Evolutionary conservation across 2,329 filamentous ascomycete genomes (phyloP), one percentile per base, ranked within the genome.

Genomic region (Didymella sp.): DNA sequence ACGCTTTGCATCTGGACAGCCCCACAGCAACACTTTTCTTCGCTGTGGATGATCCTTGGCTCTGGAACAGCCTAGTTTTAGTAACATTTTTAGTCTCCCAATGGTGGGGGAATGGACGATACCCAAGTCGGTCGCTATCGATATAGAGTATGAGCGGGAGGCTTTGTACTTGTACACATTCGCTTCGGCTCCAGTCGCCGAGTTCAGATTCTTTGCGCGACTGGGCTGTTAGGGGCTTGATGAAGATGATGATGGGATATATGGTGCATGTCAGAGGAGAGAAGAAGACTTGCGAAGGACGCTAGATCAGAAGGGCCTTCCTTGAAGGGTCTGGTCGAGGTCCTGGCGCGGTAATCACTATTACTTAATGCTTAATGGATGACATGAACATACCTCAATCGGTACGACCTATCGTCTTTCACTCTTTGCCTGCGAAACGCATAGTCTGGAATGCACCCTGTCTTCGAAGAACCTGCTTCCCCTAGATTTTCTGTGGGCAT

Each of bases 341-440:
- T 49, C 48, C 24, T 7, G 27, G 30, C n/a, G n/a, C 22, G 30
- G 62, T 68, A 64, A 67, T 64, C 60, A 64, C 64, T 67, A 66
- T 66, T 71, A 69, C 54, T 66, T 73, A 73, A 73, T 73, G 69
- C 71, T 71, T 73, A 73, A 73, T 73, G 67, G 63, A 60, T 51
- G 59, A 60, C 55, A 59, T 58, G 60, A 61, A 60, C 46, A 47
- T 40, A 44, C 42, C 28, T 43, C 35, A 56, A 41, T 6, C 9
- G 2, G 1, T 21, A 12, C n/a, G 19, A 17, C 19, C 9, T 15
- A 12, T 6, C 19, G 6, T 17, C n/a, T 17, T 19, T 17, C n/a
- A 7, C 11, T 35, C 17, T 17, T 1, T 19, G 15, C 15, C n/a
- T 17, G 33, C 33, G 12, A 31, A 13, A 4, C 25, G 5, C 25